Conservation (phyloP, 495 filamentous ascomycete species). For the Tuber microsphaerosporum region DNA sequence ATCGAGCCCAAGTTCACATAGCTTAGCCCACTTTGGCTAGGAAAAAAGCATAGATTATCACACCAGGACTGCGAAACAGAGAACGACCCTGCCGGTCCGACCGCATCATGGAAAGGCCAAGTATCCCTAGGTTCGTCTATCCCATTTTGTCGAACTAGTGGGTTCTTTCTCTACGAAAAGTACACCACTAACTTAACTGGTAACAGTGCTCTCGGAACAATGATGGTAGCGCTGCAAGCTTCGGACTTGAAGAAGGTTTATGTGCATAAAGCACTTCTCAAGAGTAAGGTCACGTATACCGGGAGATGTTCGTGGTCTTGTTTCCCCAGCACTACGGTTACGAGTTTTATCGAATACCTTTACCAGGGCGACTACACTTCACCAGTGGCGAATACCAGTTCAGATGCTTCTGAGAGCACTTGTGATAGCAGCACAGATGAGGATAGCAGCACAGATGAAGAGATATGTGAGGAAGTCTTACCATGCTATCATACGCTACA, state of each 20-base stretch:
- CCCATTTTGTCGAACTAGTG: background rate
- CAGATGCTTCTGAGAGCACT: background rate
- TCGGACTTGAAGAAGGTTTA: background rate
- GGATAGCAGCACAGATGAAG: no score
- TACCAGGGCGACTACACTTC: conserved; percentile 14
- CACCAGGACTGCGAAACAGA: background rate
- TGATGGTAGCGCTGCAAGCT: background rate
- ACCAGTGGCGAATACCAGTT: background rate
- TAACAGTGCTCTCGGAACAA: background rate
- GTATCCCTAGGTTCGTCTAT: background rate
- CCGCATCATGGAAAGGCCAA: background rate
- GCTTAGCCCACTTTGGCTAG: no score
- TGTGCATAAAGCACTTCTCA: background rate
- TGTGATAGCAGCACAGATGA: no score
- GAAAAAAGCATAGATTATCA: background rate
- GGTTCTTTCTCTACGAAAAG: background rate
- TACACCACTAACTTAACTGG: background rate
- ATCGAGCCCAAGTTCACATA: no score
- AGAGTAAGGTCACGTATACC: background rate
- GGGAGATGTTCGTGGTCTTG: background rate
- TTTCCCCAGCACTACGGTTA: conserved; percentile 1
- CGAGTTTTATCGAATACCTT: conserved; percentile 13
- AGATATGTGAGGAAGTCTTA: background rate
- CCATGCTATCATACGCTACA: background rate
- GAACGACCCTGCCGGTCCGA: background rate